These are phyloP conservation scores for Lindgomyces ingoldianus DNA, from an alignment of 495 filamentous ascomycete genomes.

Conservation along the genomic window DNA sequence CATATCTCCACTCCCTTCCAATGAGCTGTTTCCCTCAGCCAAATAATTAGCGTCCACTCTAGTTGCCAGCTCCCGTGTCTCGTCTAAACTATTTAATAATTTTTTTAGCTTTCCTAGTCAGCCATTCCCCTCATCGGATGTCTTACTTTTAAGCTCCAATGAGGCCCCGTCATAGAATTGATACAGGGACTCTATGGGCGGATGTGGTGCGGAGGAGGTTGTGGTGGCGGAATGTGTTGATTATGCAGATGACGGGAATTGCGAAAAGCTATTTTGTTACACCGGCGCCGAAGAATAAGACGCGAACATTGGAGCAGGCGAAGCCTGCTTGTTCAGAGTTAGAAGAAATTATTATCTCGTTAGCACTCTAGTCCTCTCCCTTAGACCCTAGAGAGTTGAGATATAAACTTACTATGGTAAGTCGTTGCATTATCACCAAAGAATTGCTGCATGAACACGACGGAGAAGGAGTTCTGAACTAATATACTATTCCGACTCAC, in stretches of 20 bases:
- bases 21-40: too few species aligned
- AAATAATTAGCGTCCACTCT: too few species aligned
- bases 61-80: too few species aligned
- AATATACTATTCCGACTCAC: constrained; percentile 67
- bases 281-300: constrained; percentile 72
- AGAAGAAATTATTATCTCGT: constrained; percentile 48
- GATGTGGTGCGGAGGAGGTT: constrained; percentile 30
- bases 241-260: constrained; percentile 20
- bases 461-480: constrained; percentile 60
- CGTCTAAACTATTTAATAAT: too few species aligned
- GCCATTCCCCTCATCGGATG: too few species aligned
- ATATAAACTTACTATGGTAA: constrained; percentile 40
- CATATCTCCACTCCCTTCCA: too few species aligned
- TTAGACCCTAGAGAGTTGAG: constrained; percentile 41
- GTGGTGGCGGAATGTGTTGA: constrained; percentile 33
- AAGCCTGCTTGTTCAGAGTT: constrained; percentile 31
- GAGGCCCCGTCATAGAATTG: too few species aligned
- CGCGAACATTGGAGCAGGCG: background rate
- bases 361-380: background rate
- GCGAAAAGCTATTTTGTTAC: constrained; percentile 61
- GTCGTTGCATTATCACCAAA: constrained; percentile 31
- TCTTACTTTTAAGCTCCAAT: too few species aligned
- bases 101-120: too few species aligned
- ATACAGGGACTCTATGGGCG: background rate
- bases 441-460: constrained; percentile 71